Conservation (phyloP, 2,329 filamentous ascomycete genomes). For the Madurella fahalii region DNA sequence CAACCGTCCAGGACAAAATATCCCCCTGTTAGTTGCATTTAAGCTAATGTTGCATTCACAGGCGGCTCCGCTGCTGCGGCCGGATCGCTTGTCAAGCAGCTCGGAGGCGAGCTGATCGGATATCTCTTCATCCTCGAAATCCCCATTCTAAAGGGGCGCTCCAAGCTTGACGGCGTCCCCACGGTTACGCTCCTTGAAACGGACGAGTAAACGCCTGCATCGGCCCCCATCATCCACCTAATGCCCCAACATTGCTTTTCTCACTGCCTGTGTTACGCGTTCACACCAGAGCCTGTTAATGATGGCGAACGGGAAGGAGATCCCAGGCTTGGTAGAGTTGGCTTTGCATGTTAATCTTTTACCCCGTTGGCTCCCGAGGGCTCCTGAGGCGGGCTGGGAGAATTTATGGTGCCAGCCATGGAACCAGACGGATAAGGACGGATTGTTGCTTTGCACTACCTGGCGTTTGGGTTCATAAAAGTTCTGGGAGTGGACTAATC, state of each 20-base stretch:
- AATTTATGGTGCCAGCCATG: slow-evolving; percentile 2
- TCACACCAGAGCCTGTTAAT: slow-evolving; percentile 12
- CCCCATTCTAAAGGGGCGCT: slow-evolving; percentile 84
- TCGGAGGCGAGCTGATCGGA: slow-evolving; percentile 80
- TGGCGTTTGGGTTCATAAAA: slow-evolving; percentile 18
- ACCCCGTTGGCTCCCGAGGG: not conserved
- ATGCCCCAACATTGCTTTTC: not conserved
- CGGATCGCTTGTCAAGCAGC: slow-evolving; percentile 77
- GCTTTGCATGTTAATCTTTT: slow-evolving; percentile 5
- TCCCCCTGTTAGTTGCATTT: not conserved
- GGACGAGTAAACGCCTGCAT: slow-evolving; percentile 20
- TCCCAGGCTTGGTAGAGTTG: slow-evolving; percentile 3
- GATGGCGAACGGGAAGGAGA: not conserved
- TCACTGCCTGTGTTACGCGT: not conserved
- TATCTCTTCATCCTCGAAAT: slow-evolving; percentile 97
- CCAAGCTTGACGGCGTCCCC: slow-evolving; percentile 75
- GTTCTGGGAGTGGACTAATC: not conserved
- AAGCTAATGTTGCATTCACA: slow-evolving; percentile 37
- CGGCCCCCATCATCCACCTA: not conserved
- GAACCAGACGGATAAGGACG: not conserved
- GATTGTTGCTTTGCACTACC: slow-evolving; percentile 8
- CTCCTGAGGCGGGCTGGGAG: not conserved
- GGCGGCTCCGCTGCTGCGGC: slow-evolving; percentile 89
- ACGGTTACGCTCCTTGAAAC: slow-evolving; percentile 74
- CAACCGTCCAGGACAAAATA: not conserved